Evolutionary conservation across 495 filamentous ascomycete genomes (phyloP).

Genomic region (Penicillium paradoxum): DNA sequence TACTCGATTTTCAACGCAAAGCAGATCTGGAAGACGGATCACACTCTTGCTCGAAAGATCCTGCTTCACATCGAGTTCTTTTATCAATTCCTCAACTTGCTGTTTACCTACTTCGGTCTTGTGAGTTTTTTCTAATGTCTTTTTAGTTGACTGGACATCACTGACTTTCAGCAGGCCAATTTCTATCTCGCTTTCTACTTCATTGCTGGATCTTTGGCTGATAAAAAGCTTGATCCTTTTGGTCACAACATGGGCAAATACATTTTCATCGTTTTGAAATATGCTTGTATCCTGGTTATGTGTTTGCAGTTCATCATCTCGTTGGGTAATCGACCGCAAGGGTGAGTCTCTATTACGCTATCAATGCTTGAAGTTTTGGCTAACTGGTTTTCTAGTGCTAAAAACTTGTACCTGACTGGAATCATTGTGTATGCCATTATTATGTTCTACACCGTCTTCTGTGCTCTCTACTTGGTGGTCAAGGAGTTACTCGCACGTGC

Average conservation of each 20-base stretch:
- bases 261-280: conserved; percentile 83
- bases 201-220: conserved; percentile 88
- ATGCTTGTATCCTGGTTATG: conserved; percentile 80
- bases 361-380: background rate
- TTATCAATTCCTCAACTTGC: conserved; percentile 84
- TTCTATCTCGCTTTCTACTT: conserved; percentile 99
- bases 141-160: background rate
- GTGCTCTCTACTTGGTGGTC: conserved; percentile 78
- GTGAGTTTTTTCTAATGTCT: conserved; percentile 29
- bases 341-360: conserved; percentile 38
- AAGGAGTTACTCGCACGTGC: conserved; percentile 60
- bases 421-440: conserved; percentile 88
- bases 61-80: conserved; percentile 93
- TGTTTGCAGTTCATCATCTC: conserved; percentile 94
- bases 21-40: conserved; percentile 93
- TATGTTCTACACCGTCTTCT: conserved; percentile 95
- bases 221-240: conserved; percentile 80
- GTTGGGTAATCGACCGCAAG: conserved; percentile 97
- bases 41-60: conserved; percentile 82
- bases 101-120: conserved; percentile 97
- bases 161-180: conserved; percentile 58
- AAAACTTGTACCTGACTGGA: conserved; percentile 79
- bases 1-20: conserved; percentile 94
- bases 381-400: conserved; percentile 49
- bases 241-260: conserved; percentile 75